Evolutionary conservation across 1,139 yeast species (phyloP).

Genomic region (Keqinozyma sinolaborantium): DNA sequence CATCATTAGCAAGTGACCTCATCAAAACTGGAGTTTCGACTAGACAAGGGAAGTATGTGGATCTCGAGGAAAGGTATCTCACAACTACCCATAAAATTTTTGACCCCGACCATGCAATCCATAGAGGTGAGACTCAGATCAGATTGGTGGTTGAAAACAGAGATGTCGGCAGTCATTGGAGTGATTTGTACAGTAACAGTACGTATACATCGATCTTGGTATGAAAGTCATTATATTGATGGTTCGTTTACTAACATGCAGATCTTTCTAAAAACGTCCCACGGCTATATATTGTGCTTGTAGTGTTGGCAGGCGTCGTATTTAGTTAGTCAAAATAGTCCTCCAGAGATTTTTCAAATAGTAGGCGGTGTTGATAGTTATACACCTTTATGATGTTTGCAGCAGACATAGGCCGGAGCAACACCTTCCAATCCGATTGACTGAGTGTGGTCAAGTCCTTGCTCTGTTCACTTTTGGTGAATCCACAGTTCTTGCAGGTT

Average conservation of each 20-base stretch:
- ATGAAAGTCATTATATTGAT: too few relatives aligned
- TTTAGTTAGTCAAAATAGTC: conserved; percentile 8
- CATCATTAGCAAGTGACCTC: conserved; percentile 38
- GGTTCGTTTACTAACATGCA: too few relatives aligned
- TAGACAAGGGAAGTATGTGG: conserved; percentile 44
- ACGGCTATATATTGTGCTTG: too few relatives aligned
- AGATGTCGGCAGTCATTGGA: conserved; percentile 9
- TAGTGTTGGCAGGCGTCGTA: too few relatives aligned
- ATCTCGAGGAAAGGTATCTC: conserved; percentile 36
- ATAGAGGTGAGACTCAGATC: conserved; percentile 15
- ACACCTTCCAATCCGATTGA: conserved; percentile 24
- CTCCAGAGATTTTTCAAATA: conserved; percentile 11
- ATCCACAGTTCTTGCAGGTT: conserved; percentile 37
- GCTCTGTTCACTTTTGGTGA: conserved; percentile 14
- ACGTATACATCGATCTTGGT: too few relatives aligned
- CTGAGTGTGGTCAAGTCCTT: conserved; percentile 11
- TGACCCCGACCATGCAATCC: conserved; percentile 32
- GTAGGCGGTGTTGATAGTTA: conserved; percentile 10
- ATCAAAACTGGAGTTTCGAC: conserved; percentile 47
- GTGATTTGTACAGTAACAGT: conserved; percentile 15
- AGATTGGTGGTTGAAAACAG: conserved; percentile 18
- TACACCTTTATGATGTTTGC: conserved; percentile 16
- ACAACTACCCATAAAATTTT: conserved; percentile 32
- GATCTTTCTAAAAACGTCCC: too few relatives aligned
- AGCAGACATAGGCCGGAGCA: conserved; percentile 24